Percentiles rank a stretch among this genome's conserved stretches.
phyloP scores from a whole-genome alignment of 2,329 filamentous ascomycete genomes.

The Exserohilum turcica region DNA sequence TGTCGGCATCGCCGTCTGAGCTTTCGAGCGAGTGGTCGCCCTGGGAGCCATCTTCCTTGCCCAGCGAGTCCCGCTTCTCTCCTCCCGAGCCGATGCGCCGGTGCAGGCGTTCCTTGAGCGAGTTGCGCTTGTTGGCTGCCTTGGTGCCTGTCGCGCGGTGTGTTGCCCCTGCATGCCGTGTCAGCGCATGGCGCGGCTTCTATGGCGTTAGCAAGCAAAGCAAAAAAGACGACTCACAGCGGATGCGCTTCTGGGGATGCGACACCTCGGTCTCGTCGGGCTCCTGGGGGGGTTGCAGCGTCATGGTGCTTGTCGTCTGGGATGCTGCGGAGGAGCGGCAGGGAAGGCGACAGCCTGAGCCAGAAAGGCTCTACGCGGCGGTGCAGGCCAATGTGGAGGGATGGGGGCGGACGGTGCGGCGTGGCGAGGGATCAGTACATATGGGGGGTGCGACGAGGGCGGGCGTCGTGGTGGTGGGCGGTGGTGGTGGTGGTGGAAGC shows the following conservation, averaged over 20 bases:
- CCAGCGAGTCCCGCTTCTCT: constrained; percentile 64
- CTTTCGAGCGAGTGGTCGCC: constrained; percentile 53
- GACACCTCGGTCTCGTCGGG: constrained; percentile 58
- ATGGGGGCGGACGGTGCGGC: not conserved
- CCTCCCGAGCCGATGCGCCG: constrained; percentile 62
- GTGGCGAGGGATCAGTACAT: constrained; percentile 11
- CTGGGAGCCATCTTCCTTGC: constrained; percentile 40
- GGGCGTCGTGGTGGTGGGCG: constrained; percentile 5
- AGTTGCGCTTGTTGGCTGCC: constrained; percentile 78
- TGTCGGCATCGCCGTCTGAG: constrained; percentile 48
- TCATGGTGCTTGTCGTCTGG: constrained; percentile 26
- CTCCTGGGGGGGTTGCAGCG: constrained; percentile 23
- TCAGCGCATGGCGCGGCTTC: constrained; percentile 7
- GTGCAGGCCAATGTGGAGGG: constrained; percentile 39
- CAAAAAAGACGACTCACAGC: constrained; percentile 57
- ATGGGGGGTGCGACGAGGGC: constrained; percentile 1
- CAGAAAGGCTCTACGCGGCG: constrained; percentile 43
- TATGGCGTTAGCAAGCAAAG: not conserved
- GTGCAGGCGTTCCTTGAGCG: constrained; percentile 77
- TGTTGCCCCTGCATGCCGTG: constrained; percentile 70
- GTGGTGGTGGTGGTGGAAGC: constrained; percentile 24
- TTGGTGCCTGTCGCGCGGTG: constrained; percentile 78
- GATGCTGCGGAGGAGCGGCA: constrained; percentile 32
- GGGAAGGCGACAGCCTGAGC: constrained; percentile 44
- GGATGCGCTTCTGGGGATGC: constrained; percentile 74